Base-by-base conservation (phyloP, 2,329 filamentous ascomycete species). In the Acephala macrosclerotiorum region DNA sequence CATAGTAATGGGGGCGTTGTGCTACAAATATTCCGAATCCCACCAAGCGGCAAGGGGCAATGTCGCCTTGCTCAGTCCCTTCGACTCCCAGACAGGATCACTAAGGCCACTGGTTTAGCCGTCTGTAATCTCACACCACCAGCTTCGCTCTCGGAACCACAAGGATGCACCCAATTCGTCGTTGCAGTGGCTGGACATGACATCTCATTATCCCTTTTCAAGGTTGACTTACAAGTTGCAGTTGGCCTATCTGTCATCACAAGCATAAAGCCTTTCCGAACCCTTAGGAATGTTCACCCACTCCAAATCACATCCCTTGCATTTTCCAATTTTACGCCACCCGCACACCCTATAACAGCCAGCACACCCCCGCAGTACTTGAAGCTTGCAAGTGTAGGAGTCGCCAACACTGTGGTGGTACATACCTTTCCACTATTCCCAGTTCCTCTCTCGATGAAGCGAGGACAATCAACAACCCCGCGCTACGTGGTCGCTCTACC, bases 121-220 rank as follows among this genome's bases (percentile, higher is more conserved):
- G 88, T 95, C 58, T 88, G 88, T 66, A 87, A 90, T 65, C 84
- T 97, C 11, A 84, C 86, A 11, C 80, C 86, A 7, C 77, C 83
- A 5, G 80, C 85, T 12, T 79, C 84, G 0, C 81, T 85, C 20
- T 71, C 76, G 1, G 79, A 84, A 0, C 81, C 77, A 58, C 79
- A 87, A 60, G 87, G 86, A 60, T 88, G 91, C 66, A 87, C 89
- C 56, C 93, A 97, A 78, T 91, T 93, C 70, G 86, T 91, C 56
- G 84, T 97, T 70, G 94, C 94, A 7, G 88, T 96, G 16, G 91
- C 92, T 2, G 91, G 90, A 9, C 91, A 91, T 72, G 92, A 96
- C 77, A 88, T 89, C 66, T 93, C 92, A 12, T 89, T 97, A 70
- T 87, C 87, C 5, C 80, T 97, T 33, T 91, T 90, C 77, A 94